Percentiles rank a stretch among this genome's conserved stretches.
These are phyloP conservation scores for Uronychia binucleata DNA, from an alignment of 73 alveolate genomes.

Conservation along the genomic window DNA sequence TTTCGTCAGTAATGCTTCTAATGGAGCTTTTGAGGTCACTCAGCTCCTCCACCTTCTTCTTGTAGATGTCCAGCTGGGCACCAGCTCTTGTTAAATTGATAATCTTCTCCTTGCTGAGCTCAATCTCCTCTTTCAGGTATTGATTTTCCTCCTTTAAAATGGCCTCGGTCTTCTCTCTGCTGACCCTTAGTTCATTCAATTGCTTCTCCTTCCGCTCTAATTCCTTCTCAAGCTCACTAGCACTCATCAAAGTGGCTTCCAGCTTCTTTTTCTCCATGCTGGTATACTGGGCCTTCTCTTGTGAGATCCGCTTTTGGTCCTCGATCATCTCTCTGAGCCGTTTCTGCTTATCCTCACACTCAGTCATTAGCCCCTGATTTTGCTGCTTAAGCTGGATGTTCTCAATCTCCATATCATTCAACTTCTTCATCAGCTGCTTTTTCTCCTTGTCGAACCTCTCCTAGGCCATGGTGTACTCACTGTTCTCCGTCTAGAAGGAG, in stretches of 20 bases:
- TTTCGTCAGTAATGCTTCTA: constrained; percentile 21
- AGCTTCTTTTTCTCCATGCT: constrained; percentile 10
- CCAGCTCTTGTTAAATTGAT: constrained; percentile 11
- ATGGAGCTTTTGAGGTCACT: background rate
- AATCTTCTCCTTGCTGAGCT: constrained; percentile 17
- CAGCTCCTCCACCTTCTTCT: background rate
- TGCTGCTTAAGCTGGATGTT: background rate
- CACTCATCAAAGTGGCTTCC: constrained; percentile 7
- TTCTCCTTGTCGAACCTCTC: constrained; percentile 47
- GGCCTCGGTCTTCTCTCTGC: background rate
- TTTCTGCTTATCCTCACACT: background rate
- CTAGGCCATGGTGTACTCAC: background rate
- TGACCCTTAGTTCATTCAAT: background rate
- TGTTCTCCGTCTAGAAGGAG: constrained; percentile 24
- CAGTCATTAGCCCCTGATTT: background rate
- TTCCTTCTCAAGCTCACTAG: constrained; percentile 31
- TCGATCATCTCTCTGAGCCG: background rate
- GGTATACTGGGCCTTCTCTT: constrained; percentile 31
- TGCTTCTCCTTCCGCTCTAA: constrained; percentile 31
- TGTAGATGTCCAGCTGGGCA: constrained; percentile 32
- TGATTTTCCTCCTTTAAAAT: constrained; percentile 3
- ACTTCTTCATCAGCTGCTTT: constrained; percentile 17
- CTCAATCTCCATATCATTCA: constrained; percentile 34
- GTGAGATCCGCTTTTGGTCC: background rate
- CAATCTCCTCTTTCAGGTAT: constrained; percentile 36